Base-by-base conservation (phyloP, 345 rosid species). In the Fremontodendron californicum region DNA sequence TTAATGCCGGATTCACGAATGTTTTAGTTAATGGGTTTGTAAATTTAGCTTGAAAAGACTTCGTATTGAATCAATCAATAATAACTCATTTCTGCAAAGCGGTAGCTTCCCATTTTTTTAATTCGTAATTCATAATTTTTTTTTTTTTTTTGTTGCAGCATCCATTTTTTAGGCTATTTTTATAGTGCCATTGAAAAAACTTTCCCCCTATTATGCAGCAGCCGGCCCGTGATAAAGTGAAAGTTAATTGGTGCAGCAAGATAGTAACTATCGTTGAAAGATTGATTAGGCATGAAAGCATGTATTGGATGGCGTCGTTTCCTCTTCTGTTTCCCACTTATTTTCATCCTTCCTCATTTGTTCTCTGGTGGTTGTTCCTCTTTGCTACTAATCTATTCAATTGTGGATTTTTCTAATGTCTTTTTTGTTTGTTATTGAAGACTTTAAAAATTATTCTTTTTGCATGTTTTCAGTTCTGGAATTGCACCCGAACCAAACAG, bases 281-380 rank as follows among this genome's bases (percentile, higher is more conserved):
- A 35, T 37, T 49, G 52, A 25, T 48, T 25, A 60, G 85, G 68
- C 78, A 86, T 90, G 91, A 90, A 86, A 84, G 75, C 74, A 16
- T 88, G 90, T 75, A 64, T 29, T 39, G 91, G 96, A 58, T 93
- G 98, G 94, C 91, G 91, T 57, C 89, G 89, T 57, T 77, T 86
- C 74, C 84, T 92, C 52, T 66, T 92, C 62, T 79, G 81, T 8
- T 77, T 90, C 71, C 94, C 91, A 55, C 75, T 95, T 10, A 19
- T 92, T 35, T 77, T 95, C 78, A 64, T 95, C 42, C 82, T 91
- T 66, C 86, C 86, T 70, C 91, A 86, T 82, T 85, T 92, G 54
- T 82, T 87, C 25, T 90, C 86, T 31, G 89, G 96, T 88, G 45
- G 67, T 72, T 39, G n/a, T 55, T 75, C 27, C 65, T 21, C 66